Conservation (phyloP, 768 basidiomycete genomes). For the Amanita rubescens region DNA sequence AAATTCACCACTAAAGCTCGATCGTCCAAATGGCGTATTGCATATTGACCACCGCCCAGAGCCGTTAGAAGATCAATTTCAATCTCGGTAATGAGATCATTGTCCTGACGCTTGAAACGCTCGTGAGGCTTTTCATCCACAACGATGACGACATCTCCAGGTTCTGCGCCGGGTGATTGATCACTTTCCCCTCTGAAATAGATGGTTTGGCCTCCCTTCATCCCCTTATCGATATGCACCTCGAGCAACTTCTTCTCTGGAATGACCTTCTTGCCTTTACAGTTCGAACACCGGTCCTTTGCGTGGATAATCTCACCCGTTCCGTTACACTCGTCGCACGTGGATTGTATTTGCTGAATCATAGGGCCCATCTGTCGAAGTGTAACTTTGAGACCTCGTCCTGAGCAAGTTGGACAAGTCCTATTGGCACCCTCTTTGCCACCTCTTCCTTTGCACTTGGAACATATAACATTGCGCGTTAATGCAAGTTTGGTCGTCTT, state of each 20-base stretch:
- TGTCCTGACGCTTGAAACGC: conserved; percentile 81
- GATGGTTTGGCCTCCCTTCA: conserved; percentile 91
- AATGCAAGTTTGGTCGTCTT: conserved; percentile 97
- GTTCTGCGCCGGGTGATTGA: conserved; percentile 79
- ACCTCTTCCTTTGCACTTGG: conserved; percentile 91
- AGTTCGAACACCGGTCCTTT: conserved; percentile 87
- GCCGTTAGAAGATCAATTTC: conserved; percentile 93
- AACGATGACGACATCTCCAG: conserved; percentile 93
- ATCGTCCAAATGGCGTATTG: conserved; percentile 91
- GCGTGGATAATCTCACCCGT: conserved; percentile 92
- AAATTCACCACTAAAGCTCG: conserved; percentile 79
- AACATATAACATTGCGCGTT: conserved; percentile 90
- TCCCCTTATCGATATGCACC: conserved; percentile 97
- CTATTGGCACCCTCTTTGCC: conserved; percentile 96
- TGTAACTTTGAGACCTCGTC: conserved; percentile 86
- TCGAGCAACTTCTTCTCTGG: conserved; percentile 96
- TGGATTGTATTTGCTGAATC: conserved; percentile 98
- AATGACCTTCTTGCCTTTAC: conserved; percentile 92
- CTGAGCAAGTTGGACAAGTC: conserved; percentile 68
- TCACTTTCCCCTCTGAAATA: conserved; percentile 88
- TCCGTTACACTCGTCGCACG: conserved; percentile 89
- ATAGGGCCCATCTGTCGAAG: conserved; percentile 98
- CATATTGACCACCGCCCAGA: conserved; percentile 84
- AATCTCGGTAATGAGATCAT: conserved; percentile 79
- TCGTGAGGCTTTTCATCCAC: conserved; percentile 91